Base-by-base conservation (phyloP, 2,329 filamentous ascomycete species). In the Alternaria arborescens region DNA sequence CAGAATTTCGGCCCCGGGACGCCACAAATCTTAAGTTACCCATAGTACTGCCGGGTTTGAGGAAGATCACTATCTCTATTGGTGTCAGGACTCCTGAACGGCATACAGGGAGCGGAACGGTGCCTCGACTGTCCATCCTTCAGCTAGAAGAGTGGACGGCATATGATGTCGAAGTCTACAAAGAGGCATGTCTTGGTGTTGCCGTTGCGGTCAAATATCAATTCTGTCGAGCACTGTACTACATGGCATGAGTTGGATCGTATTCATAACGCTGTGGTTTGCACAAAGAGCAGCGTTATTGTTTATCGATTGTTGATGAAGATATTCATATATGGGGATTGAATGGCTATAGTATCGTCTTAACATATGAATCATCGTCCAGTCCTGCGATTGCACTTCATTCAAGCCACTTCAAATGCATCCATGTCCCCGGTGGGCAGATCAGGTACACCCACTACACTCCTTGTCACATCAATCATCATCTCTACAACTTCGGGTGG, bases 361-460 rank as follows among this genome's bases (percentile, higher is more conserved):
- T 5, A 11, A 36, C 12, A 7, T 24, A 14, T n/a, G 22, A 48
- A 14, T 16, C 22, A 10, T 30, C 18, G 10, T 48, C 20, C 46
- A 50, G 3, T 20, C 30, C 24, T 24, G 32, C 16, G 6, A 50
- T 18, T 42, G 8, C 46, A 16, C 8, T 4, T 18, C 51, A 14
- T 3, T 60, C 57, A 60, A 46, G 38, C 56, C 42, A 76, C 72
- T 41, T 65, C 60, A 55, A 70, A 75, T 24, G 71, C 71, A 57
- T 71, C 68, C 66, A 74, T 26, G 53, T 78, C 75, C 11, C 76
- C 76, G 8, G 72, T 78, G 18, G 43, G 24, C 54, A 77, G 52
- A 22, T 70, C 55, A 8, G 67, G 65, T 8, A 75, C 54, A 6
- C 74, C 75, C 14, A 72, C 64, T 7, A 66, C 68, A 10, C 55